Evolutionary conservation across 2,329 filamentous ascomycete species (phyloP).

Genomic region (Dactylellina cionopaga): DNA sequence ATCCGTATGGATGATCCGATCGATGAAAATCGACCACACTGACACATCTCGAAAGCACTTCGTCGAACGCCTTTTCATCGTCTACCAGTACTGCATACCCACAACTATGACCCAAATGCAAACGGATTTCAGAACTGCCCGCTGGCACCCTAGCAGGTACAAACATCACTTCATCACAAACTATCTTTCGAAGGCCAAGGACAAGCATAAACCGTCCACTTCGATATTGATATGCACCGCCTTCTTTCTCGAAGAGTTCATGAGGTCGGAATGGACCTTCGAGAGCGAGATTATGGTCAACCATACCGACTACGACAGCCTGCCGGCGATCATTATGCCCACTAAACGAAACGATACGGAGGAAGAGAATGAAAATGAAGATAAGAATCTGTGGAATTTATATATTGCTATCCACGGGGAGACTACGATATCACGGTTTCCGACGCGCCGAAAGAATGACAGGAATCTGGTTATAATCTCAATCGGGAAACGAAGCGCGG

Average conservation of each 20-base stretch:
- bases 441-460: background rate
- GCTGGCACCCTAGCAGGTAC: constrained; percentile 40
- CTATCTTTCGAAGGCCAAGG: constrained; percentile 38
- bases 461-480: constrained; percentile 29
- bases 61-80: background rate
- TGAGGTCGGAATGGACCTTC: constrained; percentile 10
- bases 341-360: background rate
- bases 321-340: constrained; percentile 40
- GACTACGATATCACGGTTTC: constrained; percentile 27
- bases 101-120: background rate
- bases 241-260: constrained; percentile 47
- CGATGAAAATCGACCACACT: too few species aligned
- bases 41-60: background rate
- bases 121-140: constrained; percentile 39
- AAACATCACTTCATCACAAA: constrained; percentile 40
- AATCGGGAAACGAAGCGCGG: constrained; percentile 14
- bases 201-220: constrained; percentile 14
- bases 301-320: constrained; percentile 9
- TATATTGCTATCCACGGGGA: constrained; percentile 37
- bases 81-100: background rate
- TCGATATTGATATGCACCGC: constrained; percentile 33
- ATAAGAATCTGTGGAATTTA: constrained; percentile 6
- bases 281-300: constrained; percentile 24
- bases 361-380: background rate
- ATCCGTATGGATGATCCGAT: too few species aligned